phyloP scores from a whole-genome alignment of 208 protist genomes.

The Crithidia fasciculata region DNA sequence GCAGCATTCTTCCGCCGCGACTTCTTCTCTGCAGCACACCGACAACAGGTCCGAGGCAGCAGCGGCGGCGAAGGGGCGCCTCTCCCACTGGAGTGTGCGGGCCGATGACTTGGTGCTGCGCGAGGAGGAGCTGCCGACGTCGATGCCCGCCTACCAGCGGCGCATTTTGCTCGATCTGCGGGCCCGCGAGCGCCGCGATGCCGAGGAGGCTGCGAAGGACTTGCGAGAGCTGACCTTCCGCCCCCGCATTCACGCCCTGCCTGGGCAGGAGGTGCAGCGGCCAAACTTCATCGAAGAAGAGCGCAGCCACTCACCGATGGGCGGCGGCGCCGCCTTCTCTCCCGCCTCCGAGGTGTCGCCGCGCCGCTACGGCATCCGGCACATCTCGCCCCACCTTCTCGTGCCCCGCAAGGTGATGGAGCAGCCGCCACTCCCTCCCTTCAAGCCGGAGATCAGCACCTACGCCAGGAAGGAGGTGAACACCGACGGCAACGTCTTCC shows the following conservation, averaged over 20 bases:
- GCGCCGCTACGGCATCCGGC: slow-evolving; percentile 22
- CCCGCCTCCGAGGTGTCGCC: slow-evolving; percentile 24
- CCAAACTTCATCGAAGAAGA: slow-evolving; percentile 13
- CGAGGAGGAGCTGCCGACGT: slow-evolving; percentile 30
- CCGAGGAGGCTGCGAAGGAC: slow-evolving; percentile 46
- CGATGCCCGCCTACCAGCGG: slow-evolving; percentile 64
- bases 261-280: slow-evolving; percentile 7
- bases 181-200: slow-evolving; percentile 55
- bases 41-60: background rate
- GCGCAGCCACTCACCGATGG: slow-evolving; percentile 25
- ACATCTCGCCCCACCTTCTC: slow-evolving; percentile 26
- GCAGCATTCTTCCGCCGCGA: background rate
- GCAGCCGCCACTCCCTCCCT: slow-evolving; percentile 21
- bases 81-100: slow-evolving; percentile 5
- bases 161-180: slow-evolving; percentile 73
- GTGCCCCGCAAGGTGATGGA: slow-evolving; percentile 14
- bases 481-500: slow-evolving; percentile 29
- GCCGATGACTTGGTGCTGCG: slow-evolving; percentile 4
- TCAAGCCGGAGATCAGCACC: slow-evolving; percentile 29
- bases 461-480: slow-evolving; percentile 28
- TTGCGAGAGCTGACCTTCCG: slow-evolving; percentile 65
- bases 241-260: slow-evolving; percentile 37
- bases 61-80: background rate
- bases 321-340: slow-evolving; percentile 7
- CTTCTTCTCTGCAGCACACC: background rate